A percentile compares a stretch with the other conserved stretches of the same genome.
Evolutionary conservation across 805 yeast species (phyloP).

Genomic region (Yarrowia osloensis): DNA sequence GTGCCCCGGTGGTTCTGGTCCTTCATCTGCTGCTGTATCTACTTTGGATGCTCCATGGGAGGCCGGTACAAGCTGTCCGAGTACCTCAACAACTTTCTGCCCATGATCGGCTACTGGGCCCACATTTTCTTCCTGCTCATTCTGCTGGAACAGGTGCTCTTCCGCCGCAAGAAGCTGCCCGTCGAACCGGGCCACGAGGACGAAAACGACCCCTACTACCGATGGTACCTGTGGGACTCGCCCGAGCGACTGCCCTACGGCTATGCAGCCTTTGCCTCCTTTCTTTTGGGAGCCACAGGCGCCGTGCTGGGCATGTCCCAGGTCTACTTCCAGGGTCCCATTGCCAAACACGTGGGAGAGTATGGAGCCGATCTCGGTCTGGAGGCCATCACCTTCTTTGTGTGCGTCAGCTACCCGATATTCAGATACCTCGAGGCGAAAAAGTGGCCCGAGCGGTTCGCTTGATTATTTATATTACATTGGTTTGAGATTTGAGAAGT

Average conservation of each 20-base stretch:
- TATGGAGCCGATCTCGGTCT: constrained; percentile 79
- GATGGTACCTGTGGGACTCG: constrained; percentile 72
- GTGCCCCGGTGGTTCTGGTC: constrained; percentile 82
- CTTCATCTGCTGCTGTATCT: constrained; percentile 60
- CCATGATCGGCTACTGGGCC: constrained; percentile 92
- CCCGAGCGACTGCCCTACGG: constrained; percentile 63
- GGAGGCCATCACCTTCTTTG: constrained; percentile 67
- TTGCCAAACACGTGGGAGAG: constrained; percentile 65
- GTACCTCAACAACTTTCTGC: constrained; percentile 77
- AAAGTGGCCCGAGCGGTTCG: constrained; percentile 35
- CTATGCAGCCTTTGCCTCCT: constrained; percentile 66
- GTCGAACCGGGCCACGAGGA: constrained; percentile 32
- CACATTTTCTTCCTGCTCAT: constrained; percentile 74
- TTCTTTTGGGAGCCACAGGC: constrained; percentile 72
- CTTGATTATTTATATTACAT: background rate
- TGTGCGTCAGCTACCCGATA: constrained; percentile 54
- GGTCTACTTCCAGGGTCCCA: constrained; percentile 76
- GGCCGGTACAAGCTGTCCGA: constrained; percentile 73
- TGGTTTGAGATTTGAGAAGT: too few relatives aligned
- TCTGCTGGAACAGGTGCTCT: constrained; percentile 70
- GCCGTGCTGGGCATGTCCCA: constrained; percentile 89
- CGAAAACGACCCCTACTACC: constrained; percentile 55
- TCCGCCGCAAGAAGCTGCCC: constrained; percentile 55
- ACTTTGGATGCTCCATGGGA: constrained; percentile 69
- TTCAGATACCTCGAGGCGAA: constrained; percentile 67